Conservation (phyloP, 129 eudicot species). For the Helianthus tuberosus region DNA sequence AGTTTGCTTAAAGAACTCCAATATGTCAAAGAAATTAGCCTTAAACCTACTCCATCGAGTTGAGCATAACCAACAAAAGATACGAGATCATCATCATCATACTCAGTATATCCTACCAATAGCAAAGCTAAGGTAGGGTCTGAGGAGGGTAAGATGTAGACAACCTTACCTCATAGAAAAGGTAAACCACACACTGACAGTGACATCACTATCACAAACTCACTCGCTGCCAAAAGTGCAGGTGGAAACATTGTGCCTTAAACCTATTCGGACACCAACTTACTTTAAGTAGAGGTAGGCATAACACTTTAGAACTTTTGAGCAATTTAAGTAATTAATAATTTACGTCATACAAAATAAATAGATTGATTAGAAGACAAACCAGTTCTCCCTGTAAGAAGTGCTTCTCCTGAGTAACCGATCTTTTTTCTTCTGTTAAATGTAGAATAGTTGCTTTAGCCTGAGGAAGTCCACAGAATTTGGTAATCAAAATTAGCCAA, state of each 20-base stretch:
- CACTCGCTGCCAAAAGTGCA: neutral
- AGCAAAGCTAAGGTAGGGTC: no score
- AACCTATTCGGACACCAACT: conserved; percentile 5
- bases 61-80: neutral
- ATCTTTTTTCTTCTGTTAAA: conserved; percentile 42
- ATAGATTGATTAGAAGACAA: conserved; percentile 8
- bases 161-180: no score
- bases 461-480: conserved; percentile 32
- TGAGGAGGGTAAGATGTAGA: no score
- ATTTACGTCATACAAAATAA: neutral
- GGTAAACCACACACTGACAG: neutral
- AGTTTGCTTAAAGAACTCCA: neutral
- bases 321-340: neutral
- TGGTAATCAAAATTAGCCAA: conserved; percentile 12
- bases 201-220: conserved; percentile 5
- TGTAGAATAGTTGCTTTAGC: conserved; percentile 42
- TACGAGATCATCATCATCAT: no score
- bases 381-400: conserved; percentile 44
- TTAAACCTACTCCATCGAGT: conserved; percentile 5
- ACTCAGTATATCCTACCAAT: no score
- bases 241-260: conserved; percentile 1
- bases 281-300: neutral
- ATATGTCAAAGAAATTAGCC: neutral
- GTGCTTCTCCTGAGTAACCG: conserved; percentile 36
- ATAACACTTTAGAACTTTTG: neutral